A percentile compares a stretch with the other conserved stretches of the same genome.
Evolutionary conservation across 1,284 basidiomycete species (phyloP).

Genomic region (Cutaneotrichosporon arboriforme): DNA sequence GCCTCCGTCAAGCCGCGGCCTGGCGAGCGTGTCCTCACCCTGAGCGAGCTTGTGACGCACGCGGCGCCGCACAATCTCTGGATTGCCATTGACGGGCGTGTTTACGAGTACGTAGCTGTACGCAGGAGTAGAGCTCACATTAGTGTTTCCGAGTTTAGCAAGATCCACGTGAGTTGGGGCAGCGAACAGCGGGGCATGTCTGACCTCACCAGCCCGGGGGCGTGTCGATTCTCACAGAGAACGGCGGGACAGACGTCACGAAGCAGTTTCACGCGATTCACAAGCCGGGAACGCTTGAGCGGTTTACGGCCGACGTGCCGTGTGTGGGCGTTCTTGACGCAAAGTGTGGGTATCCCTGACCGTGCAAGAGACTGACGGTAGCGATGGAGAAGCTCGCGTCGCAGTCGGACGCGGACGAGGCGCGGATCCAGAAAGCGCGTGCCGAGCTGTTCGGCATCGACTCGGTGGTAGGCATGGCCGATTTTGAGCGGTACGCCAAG

Average conservation of each 20-base stretch:
- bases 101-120: slow-evolving; percentile 29
- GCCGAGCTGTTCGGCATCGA: slow-evolving; percentile 29
- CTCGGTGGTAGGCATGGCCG: slow-evolving; percentile 30
- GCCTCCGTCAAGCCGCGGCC: not conserved
- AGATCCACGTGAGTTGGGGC: slow-evolving; percentile 14
- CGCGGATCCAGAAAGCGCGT: slow-evolving; percentile 23
- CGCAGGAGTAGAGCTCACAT: slow-evolving; percentile 3
- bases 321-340: slow-evolving; percentile 84
- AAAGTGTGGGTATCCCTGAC: slow-evolving; percentile 71
- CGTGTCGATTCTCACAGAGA: slow-evolving; percentile 27
- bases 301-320: slow-evolving; percentile 17
- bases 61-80: slow-evolving; percentile 23
- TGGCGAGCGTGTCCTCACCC: slow-evolving; percentile 1
- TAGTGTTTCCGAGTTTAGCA: slow-evolving; percentile 29
- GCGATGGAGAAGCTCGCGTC: slow-evolving; percentile 6
- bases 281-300: slow-evolving; percentile 24
- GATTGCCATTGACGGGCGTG: slow-evolving; percentile 34
- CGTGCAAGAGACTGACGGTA: slow-evolving; percentile 48
- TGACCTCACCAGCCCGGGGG: slow-evolving; percentile 32
- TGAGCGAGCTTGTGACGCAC: slow-evolving; percentile 30
- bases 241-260: slow-evolving; percentile 31
- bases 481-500: slow-evolving; percentile 54
- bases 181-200: not conserved
- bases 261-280: slow-evolving; percentile 27
- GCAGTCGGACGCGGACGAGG: slow-evolving; percentile 13